phyloP scores from a whole-genome alignment of 164 flowering plant genomes.

The Taxillus chinensis region DNA sequence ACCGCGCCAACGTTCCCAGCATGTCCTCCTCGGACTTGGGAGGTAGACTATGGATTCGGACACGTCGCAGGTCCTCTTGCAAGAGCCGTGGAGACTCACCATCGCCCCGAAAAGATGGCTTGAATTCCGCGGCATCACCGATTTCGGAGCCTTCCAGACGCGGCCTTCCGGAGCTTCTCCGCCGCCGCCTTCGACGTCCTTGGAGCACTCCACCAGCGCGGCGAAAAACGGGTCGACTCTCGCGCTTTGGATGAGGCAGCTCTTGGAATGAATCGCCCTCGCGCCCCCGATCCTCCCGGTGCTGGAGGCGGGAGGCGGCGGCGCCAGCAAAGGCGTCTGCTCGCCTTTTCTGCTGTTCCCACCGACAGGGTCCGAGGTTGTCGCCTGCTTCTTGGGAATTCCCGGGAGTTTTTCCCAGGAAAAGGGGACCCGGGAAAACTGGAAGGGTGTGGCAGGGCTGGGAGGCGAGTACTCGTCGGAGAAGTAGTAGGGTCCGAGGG shows the following conservation, averaged over 20 bases:
- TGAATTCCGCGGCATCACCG: slow-evolving; percentile 18
- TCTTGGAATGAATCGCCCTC: slow-evolving; percentile 5
- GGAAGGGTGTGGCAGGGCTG: slow-evolving; percentile 23
- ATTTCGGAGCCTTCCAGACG: slow-evolving; percentile 8
- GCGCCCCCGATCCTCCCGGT: slow-evolving; percentile 9
- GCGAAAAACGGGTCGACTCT: slow-evolving; percentile 42
- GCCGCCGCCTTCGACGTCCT: slow-evolving; percentile 19
- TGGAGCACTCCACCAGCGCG: slow-evolving; percentile 45
- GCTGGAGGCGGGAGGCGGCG: slow-evolving; percentile 23
- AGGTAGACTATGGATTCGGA: slow-evolving; percentile 32
- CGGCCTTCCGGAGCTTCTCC: neutral
- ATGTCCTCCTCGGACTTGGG: slow-evolving; percentile 23
- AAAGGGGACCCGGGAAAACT: slow-evolving; percentile 39
- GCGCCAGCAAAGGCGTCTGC: slow-evolving; percentile 24
- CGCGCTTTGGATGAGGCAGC: neutral
- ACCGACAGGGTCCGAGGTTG: slow-evolving; percentile 10
- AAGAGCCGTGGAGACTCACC: slow-evolving; percentile 28
- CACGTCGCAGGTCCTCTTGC: slow-evolving; percentile 41
- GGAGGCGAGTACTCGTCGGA: slow-evolving; percentile 8
- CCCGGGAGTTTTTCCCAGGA: slow-evolving; percentile 66
- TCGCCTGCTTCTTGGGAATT: slow-evolving; percentile 33
- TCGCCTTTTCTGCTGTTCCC: too few species aligned
- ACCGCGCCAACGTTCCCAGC: slow-evolving; percentile 7
- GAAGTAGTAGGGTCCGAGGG: slow-evolving; percentile 1
- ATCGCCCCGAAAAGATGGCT: slow-evolving; percentile 30